Conservation (phyloP, 352 stramenopile species). For the Phytophthora melonis region DNA sequence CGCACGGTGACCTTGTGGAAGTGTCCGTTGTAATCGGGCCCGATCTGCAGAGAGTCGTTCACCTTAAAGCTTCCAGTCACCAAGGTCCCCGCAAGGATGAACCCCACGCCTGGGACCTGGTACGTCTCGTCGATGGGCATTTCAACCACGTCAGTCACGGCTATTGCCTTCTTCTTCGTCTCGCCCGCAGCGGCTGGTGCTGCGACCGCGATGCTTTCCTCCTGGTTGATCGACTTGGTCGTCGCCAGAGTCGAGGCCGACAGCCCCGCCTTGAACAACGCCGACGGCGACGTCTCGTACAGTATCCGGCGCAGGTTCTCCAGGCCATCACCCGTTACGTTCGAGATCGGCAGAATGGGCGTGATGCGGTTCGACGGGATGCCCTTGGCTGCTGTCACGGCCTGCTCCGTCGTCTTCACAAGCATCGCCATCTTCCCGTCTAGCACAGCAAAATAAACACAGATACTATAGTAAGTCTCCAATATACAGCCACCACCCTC, state of each 20-base stretch:
- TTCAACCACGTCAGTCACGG: conserved; percentile 64
- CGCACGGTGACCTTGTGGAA: conserved; percentile 91
- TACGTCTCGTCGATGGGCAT: conserved; percentile 92
- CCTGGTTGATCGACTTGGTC: conserved; percentile 67
- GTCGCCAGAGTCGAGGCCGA: conserved; percentile 65
- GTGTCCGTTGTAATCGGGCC: conserved; percentile 89
- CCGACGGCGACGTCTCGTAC: conserved; percentile 69
- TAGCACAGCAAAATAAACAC: conserved; percentile 25
- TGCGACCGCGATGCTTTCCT: conserved; percentile 41
- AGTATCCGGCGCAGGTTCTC: conserved; percentile 81
- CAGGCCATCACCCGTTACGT: conserved; percentile 96
- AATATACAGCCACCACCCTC: not conserved
- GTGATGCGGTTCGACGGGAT: conserved; percentile 94
- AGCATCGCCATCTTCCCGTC: conserved; percentile 95
- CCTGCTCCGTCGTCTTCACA: conserved; percentile 90
- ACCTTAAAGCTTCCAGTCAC: conserved; percentile 91
- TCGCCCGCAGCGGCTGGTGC: conserved; percentile 14
- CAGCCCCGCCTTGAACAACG: conserved; percentile 80
- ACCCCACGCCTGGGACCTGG: conserved; percentile 94
- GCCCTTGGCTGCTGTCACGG: conserved; percentile 87
- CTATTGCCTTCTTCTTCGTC: conserved; percentile 27
- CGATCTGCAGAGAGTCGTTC: conserved; percentile 91
- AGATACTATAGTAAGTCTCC: conserved; percentile 4
- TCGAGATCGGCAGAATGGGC: conserved; percentile 97
- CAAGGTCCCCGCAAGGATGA: conserved; percentile 95